These are phyloP conservation scores for Acacia confusa DNA, from an alignment of 306 rosid species.

Conservation along the genomic window DNA sequence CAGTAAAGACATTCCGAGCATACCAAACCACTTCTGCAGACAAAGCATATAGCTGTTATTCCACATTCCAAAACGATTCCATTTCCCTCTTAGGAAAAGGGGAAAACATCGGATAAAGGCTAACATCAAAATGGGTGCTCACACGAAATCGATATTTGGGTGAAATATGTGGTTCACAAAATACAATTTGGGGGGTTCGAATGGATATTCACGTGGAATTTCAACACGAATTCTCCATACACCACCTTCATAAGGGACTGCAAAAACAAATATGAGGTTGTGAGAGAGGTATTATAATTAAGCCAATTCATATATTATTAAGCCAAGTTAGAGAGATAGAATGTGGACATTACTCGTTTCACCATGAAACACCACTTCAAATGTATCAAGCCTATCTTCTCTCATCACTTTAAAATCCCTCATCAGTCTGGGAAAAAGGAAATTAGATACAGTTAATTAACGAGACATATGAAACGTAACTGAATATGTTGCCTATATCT, in stretches of 20 bases:
- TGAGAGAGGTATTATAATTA: background rate
- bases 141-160: constrained; percentile 83
- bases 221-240: constrained; percentile 65
- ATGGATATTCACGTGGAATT: constrained; percentile 68
- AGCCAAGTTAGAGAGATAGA: background rate
- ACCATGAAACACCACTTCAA: background rate
- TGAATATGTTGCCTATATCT: too few relatives aligned
- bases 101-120: background rate
- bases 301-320: background rate
- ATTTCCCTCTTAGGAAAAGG: background rate
- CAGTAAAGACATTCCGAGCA: too few relatives aligned
- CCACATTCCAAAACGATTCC: background rate
- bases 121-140: constrained; percentile 32
- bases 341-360: background rate
- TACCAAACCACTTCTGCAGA: background rate
- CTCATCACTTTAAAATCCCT: background rate
- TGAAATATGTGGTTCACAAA: constrained; percentile 71
- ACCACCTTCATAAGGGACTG: constrained; percentile 48
- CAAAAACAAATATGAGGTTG: background rate
- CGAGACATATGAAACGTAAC: too few relatives aligned
- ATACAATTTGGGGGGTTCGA: constrained; percentile 60
- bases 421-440: background rate
- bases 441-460: background rate
- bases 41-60: too few relatives aligned
- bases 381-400: too few relatives aligned